Evolutionary conservation across 2,329 filamentous ascomycete genomes (phyloP).

Genomic region (Fusarium buharicum): DNA sequence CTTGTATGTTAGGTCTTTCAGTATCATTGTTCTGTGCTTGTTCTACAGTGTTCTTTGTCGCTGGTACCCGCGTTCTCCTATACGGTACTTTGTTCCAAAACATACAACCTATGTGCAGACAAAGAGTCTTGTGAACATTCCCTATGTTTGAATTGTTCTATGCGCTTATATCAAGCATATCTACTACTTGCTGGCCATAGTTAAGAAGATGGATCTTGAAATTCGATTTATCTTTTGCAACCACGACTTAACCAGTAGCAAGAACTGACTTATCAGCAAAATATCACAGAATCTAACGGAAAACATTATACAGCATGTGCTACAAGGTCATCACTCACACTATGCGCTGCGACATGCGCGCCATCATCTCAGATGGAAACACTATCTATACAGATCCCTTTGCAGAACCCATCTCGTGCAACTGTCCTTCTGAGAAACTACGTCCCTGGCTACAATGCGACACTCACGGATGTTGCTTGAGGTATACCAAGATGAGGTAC

Average conservation of each 20-base stretch:
- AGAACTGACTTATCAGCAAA: neutral
- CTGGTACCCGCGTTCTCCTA: neutral
- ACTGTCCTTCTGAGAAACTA: slow-evolving; percentile 21
- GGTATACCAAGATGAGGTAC: slow-evolving; percentile 17
- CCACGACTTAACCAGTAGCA: neutral
- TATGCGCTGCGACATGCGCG: slow-evolving; percentile 46
- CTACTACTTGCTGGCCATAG: neutral
- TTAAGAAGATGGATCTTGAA: neutral
- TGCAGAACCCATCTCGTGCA: slow-evolving; percentile 31
- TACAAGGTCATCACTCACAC: slow-evolving; percentile 44
- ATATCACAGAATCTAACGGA: neutral
- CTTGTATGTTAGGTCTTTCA: neutral
- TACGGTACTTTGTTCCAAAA: slow-evolving; percentile 4
- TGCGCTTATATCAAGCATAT: neutral
- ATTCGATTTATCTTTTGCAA: neutral
- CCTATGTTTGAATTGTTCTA: neutral
- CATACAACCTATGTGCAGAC: neutral
- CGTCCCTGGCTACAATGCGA: slow-evolving; percentile 34
- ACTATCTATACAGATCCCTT: slow-evolving; percentile 43
- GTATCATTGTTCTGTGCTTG: neutral
- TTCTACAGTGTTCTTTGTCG: slow-evolving; percentile 4
- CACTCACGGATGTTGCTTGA: slow-evolving; percentile 45
- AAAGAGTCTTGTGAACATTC: slow-evolving; percentile 7
- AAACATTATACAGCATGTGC: slow-evolving; percentile 35
- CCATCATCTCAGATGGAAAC: slow-evolving; percentile 41